Evolutionary conservation across 1,284 basidiomycete genomes (phyloP), one percentile per base, ranked within the genome.

Genomic region (Tilletia walkeri): DNA sequence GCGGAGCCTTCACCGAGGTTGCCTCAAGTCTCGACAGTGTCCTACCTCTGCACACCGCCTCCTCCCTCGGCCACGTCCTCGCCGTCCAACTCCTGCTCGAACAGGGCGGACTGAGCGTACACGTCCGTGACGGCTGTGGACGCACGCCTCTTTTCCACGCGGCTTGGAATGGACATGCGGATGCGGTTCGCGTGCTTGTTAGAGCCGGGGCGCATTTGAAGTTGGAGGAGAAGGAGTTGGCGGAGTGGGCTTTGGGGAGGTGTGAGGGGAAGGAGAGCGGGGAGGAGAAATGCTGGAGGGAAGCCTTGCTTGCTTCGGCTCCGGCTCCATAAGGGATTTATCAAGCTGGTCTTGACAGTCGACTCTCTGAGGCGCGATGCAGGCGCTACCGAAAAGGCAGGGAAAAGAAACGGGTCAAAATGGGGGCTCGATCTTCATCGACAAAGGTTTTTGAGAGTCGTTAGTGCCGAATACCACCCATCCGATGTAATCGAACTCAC

Each of bases 61-160:
- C 91, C 50, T 83, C 94, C 48, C 89, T 90, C 67, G 92, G 91
- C 0, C 88, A 88, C 73, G 75, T 84, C 0, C 84, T 82, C 5
- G 88, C 89, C 66, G 88, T 90, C 36, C 85, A 87, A 41, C 79
- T 88, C 48, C 85, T 96, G 45, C 86, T 96, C 45, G 6, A 6
- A 6, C 86, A 89, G 71, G 88, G 89, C 0, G 94, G 94, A 1
- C 92, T 92, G 1, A 86, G 92, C n/a, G 93, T 96, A 10, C 94
- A 95, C 83, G 85, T 91, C 30, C 38, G 78, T 5, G 72, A 78
- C 9, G 87, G 92, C 56, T 92, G 92, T 53, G 92, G 91, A 0
- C 93, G 94, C 78, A 93, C 93, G 16, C 88, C 93, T 5, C 71
- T 86, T 30, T 86, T 80, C 73, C 80, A 84, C 70, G 85, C 85